phyloP scores from a whole-genome alignment of 345 rosid species.

The Pistacia atlantica region DNA sequence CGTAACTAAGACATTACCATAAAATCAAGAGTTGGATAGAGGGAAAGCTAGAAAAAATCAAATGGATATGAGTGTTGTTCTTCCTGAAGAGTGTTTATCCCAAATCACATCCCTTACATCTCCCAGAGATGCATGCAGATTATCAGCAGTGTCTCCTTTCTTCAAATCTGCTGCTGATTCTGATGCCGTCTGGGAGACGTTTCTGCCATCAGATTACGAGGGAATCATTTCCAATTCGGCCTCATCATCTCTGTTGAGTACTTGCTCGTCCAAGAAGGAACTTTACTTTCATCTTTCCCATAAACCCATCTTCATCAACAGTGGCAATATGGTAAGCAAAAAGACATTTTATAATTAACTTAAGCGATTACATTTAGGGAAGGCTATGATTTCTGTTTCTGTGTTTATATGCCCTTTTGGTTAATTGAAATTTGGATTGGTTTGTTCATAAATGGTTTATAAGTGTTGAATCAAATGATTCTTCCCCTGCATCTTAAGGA shows the following conservation, averaged over 20 bases:
- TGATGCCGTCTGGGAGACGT: constrained; percentile 40
- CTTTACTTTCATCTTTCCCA: constrained; percentile 33
- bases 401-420: too few relatives aligned
- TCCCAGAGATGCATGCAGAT: constrained; percentile 38
- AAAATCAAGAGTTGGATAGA: too few relatives aligned
- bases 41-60: not conserved
- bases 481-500: too few relatives aligned
- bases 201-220: constrained; percentile 36
- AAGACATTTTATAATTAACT: too few relatives aligned
- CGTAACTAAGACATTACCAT: too few relatives aligned
- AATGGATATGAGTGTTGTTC: not conserved
- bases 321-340: constrained; percentile 28
- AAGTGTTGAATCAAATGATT: too few relatives aligned
- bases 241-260: not conserved
- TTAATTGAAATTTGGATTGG: too few relatives aligned
- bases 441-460: too few relatives aligned
- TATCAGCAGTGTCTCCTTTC: constrained; percentile 30
- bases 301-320: constrained; percentile 28
- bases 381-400: too few relatives aligned
- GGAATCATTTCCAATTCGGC: constrained; percentile 21
- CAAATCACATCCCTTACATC: constrained; percentile 36
- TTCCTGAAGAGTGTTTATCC: constrained; percentile 45
- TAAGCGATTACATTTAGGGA: too few relatives aligned
- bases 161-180: constrained; percentile 37
- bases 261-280: constrained; percentile 29